Percentiles rank a stretch among this genome's conserved stretches.
phyloP scores from a whole-genome alignment of 176 grass and related monocot genomes.

The Oropetium thomaeum region DNA sequence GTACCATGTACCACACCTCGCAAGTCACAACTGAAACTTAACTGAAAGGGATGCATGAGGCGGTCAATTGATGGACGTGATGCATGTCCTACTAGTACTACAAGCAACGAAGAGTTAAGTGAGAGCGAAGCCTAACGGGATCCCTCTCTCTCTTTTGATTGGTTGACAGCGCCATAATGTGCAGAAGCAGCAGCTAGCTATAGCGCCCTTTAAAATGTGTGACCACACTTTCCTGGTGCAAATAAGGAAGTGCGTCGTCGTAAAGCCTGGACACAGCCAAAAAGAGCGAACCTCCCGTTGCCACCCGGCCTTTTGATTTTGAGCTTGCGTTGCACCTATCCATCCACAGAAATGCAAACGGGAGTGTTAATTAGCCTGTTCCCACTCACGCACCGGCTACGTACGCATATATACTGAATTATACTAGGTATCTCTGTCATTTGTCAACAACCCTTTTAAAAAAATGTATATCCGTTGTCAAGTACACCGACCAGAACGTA shows the following conservation, averaged over 20 bases:
- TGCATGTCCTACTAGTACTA: too few relatives aligned
- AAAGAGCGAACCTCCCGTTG: constrained; percentile 38
- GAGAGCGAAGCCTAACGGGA: constrained; percentile 37
- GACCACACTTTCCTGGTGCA: constrained; percentile 21
- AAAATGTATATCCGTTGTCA: too few relatives aligned
- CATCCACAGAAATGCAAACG: too few relatives aligned
- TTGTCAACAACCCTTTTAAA: too few relatives aligned
- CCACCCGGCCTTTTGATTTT: not conserved
- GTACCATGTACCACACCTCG: too few relatives aligned
- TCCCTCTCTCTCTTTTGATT: constrained; percentile 1
- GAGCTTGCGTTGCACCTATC: not conserved
- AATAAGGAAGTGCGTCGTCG: constrained; percentile 28
- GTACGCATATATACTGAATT: too few relatives aligned
- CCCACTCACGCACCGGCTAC: not conserved
- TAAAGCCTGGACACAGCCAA: constrained; percentile 30
- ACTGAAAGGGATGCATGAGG: not conserved
- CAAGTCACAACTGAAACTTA: constrained; percentile 7
- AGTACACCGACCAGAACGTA: not conserved
- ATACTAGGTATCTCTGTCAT: too few relatives aligned
- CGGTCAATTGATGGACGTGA: constrained; percentile 16
- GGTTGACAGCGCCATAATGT: constrained; percentile 23
- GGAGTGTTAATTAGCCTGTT: constrained; percentile 17
- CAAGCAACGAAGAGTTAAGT: constrained; percentile 1
- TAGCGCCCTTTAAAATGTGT: constrained; percentile 9
- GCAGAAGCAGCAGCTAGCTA: constrained; percentile 11